Base-by-base conservation (phyloP, 1,284 basidiomycete species). In the Sanghuangporus weigelae region DNA sequence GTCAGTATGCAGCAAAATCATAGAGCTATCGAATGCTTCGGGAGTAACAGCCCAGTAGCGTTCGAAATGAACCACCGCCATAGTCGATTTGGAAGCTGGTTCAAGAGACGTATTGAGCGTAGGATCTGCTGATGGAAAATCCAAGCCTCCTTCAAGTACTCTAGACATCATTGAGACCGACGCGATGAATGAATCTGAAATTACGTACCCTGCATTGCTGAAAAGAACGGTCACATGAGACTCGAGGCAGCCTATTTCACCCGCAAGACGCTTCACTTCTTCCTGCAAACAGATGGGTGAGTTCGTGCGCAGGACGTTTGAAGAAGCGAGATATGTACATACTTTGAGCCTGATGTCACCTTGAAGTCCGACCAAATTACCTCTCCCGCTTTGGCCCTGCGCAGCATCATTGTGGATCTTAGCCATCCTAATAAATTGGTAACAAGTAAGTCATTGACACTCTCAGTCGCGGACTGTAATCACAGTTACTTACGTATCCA, bases 311-410 rank as follows among this genome's bases (percentile, higher is more conserved):
- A n/a, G n/a, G n/a, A n/a, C 51, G 49, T 19, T 38, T n/a, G 26
- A 21, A n/a, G 7, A 46, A 26, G 19, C 36, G 31, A n/a, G 16
- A n/a, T n/a, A n/a, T n/a, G n/a, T n/a, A 23, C 68, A 2, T 42
- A 80, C 80, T 74, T 82, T 83, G 23, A 69, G 68, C 16, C 80
- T 72, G 50, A 83, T 70, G 65, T 83, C 80, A 0, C 79, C 80
- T 63, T 76, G 71, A 7, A 83, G 66, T 11, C 78, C 79, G 64
- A 77, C 66, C 66, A 83, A 75, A 40, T 73, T 71, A 12, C 80
- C 80, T 5, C 70, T 70, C 14, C 69, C 72, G 0, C 68, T 66
- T 2, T 69, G 63, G 35, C 73, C 74, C 53, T 71, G 71, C 0
- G 74, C 73, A 12, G 73, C 77, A n/a, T 77, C 73, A 59, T 78